Base-by-base conservation (phyloP, 345 rosid species). In the Syzygium aqueum region DNA sequence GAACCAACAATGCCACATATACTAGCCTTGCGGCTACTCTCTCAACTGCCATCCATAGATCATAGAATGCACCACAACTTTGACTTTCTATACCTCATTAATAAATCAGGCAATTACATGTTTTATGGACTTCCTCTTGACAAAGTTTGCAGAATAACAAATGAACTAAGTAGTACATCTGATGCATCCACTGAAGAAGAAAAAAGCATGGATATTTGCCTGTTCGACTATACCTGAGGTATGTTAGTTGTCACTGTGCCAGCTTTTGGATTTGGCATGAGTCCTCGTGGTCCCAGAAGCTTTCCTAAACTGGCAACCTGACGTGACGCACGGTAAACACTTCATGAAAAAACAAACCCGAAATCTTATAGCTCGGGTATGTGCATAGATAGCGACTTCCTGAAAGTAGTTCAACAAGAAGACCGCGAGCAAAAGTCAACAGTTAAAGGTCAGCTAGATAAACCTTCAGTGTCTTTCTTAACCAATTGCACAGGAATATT, bases 231-330 rank as follows among this genome's bases (percentile, higher is more conserved):
- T 89, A 97, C 99, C 99, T 95, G 98, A 86, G 98, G 97, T 89
- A 96, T 92, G 88, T 96, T 94, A 25, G 96, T 89, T 77, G 99
- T 90, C 88, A 97, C 99, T 23, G 99, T 97, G 59, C 98, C 99
- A 77, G 99, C 99, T 93, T 97, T 97, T 30, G 99, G 99, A 89
- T 96, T 97, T 51, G 99, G 99, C 99, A 97, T 97, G 90, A 97
- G 97, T 87, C 99, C 99, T 21, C 99, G 93, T 30, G 99, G 99
- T 90, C 99, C 99, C 65, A 97, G 94, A 92, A 97, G 95, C 94
- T 93, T 97, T 88, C 99, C 99, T 77, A 97, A 91, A 89, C 96
- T 93, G 54, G 99, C 99, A 91, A 95, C 99, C 99, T 97, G 92
- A 91, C 14, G 77, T n/a, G n/a, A n/a, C n/a, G n/a, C 51, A 89